Percentiles rank a stretch among this genome's conserved stretches.
Conservation (phyloP, 139 green algal species). For the Deuterostichococcus epilithicus region DNA sequence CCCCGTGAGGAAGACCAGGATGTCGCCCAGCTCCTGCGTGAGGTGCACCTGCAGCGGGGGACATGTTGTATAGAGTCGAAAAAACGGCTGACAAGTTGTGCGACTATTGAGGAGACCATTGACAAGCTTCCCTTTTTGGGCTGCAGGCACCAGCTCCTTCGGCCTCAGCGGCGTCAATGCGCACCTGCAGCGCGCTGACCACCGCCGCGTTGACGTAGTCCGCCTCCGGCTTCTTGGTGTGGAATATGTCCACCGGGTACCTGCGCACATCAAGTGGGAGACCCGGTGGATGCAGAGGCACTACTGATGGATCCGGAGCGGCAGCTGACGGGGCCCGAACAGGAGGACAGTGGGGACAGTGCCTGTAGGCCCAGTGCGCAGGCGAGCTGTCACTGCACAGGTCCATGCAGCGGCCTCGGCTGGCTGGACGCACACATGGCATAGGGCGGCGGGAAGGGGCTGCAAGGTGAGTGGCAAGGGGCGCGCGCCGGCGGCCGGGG, state of each 20-base stretch:
- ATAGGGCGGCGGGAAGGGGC: too few relatives aligned
- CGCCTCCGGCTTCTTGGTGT: constrained; percentile 93
- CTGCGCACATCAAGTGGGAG: constrained; percentile 25
- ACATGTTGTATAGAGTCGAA: too few relatives aligned
- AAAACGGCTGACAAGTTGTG: too few relatives aligned
- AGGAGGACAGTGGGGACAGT: too few relatives aligned
- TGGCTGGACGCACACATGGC: too few relatives aligned
- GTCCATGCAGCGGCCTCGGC: not conserved
- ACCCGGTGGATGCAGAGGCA: not conserved
- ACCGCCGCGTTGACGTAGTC: constrained; percentile 89
- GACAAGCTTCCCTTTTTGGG: too few relatives aligned
- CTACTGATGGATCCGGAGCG: too few relatives aligned
- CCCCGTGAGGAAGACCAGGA: constrained; percentile 96
- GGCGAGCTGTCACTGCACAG: not conserved
- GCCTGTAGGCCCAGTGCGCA: not conserved
- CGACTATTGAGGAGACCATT: too few relatives aligned
- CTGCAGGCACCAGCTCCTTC: too few relatives aligned
- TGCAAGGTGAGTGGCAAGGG: not conserved
- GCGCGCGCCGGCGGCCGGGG: constrained; percentile 51
- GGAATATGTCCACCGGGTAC: constrained; percentile 97
- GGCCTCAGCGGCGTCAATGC: not conserved
- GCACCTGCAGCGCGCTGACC: constrained; percentile 61
- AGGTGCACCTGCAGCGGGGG: constrained; percentile 89
- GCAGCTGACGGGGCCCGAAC: too few relatives aligned
- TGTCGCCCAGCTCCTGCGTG: constrained; percentile 79